Evolutionary conservation across 108 stramenopile genomes (phyloP), one percentile per base, ranked within the genome.

Genomic region (Pseudonitzschia multistriata): DNA sequence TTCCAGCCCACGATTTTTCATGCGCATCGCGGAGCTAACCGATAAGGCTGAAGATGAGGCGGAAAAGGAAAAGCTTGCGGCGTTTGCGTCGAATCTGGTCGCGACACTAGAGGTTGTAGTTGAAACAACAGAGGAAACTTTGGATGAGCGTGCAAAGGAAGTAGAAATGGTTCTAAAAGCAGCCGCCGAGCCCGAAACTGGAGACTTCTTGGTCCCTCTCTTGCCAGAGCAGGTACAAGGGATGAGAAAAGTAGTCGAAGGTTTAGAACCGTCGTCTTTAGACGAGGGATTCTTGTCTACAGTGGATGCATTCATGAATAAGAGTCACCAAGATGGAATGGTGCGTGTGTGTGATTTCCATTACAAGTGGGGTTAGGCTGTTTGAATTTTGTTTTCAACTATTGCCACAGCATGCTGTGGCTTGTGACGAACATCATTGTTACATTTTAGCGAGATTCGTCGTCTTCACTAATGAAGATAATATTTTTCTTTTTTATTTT

Each of bases 261-360:
- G 56, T 17, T 65, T 95, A 50, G 85, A 91, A 49, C 78, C 74
- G 52, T 72, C 62, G 5, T 72, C 66, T 17, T 73, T 92, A 70
- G 90, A 92, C 72, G 91, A 95, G 66, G 86, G 83, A 11, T 95
- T 95, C 62, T 63, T 95, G 49, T 76, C 78, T 29, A 95, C 94
- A 0, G 73, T 95, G 5, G 94, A 95, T 78, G 81, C 91, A 39
- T 95, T 91, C 88, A 92, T 95, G 88, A 90, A 86, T 62, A 95
- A 95, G 65, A 82, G 83, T 25, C 87, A 91, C 59, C 73, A 90
- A 71, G 94, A 95, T 81, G 91, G 91, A 17, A 85, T 95, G 89
- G 59, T 60, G 35, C 50, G 50, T 52, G 11, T 52, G 15, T 25
- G 21, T 52, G 50, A 24, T 52, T 24, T 52, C 24, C 24, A 25